Conservation (phyloP, 2,329 filamentous ascomycete species). For the Paramyrothecium roridum region DNA sequence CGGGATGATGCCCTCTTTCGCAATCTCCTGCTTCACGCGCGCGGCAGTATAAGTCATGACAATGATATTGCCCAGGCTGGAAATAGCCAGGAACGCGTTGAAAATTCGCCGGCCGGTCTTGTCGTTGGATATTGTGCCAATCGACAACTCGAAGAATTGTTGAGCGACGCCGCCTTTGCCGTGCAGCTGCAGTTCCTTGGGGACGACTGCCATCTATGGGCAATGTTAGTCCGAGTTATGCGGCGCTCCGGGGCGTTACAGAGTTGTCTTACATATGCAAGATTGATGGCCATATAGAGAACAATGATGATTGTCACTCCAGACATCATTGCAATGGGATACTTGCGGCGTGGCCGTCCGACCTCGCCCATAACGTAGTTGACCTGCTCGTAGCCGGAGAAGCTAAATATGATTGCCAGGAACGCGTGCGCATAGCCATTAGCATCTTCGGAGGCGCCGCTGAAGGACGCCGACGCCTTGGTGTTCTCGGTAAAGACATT, state of each 20-base stretch:
- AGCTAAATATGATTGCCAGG: conserved; percentile 37
- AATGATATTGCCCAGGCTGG: conserved; percentile 53
- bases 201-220: conserved; percentile 38
- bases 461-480: conserved; percentile 17
- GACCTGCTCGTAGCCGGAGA: conserved; percentile 34
- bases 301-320: conserved; percentile 24
- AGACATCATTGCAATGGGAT: conserved; percentile 25
- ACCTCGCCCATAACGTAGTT: conserved; percentile 33
- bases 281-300: conserved; percentile 33
- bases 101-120: conserved; percentile 31
- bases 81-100: conserved; percentile 49
- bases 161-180: conserved; percentile 20
- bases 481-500: conserved; percentile 24
- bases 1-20: conserved; percentile 54
- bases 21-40: conserved; percentile 58
- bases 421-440: conserved; percentile 36
- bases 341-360: conserved; percentile 24
- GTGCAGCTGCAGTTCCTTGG: conserved; percentile 15
- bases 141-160: conserved; percentile 29
- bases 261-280: conserved; percentile 28
- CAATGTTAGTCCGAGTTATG: not conserved
- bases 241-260: not conserved
- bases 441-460: conserved; percentile 14
- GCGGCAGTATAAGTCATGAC: conserved; percentile 55
- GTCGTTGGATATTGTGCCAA: conserved; percentile 20